A percentile compares a stretch with the other conserved stretches of the same genome.
phyloP scores from a whole-genome alignment of 495 filamentous ascomycete genomes.

The Tetracladium marchalianum region DNA sequence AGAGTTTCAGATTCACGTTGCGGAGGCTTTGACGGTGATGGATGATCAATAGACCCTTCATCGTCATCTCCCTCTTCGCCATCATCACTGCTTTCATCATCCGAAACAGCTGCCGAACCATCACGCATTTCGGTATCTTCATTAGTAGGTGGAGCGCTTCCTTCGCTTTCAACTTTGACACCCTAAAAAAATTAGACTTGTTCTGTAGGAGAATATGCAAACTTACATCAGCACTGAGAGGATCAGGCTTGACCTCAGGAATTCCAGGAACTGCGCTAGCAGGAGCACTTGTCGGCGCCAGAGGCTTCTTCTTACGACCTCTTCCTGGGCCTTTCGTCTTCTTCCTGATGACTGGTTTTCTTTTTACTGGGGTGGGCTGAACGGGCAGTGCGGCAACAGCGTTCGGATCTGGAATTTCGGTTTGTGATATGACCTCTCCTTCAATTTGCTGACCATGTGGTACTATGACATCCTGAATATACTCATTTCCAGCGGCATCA shows the following conservation, averaged over 20 bases:
- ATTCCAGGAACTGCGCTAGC: conserved; percentile 12
- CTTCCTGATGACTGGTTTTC: conserved; percentile 66
- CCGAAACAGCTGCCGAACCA: conserved; percentile 37
- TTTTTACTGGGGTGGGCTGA: conserved; percentile 28
- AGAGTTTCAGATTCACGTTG: conserved; percentile 12
- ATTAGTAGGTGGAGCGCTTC: conserved; percentile 11
- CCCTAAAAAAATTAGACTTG: conserved; percentile 20
- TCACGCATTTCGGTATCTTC: conserved; percentile 31
- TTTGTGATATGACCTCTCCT: conserved; percentile 62
- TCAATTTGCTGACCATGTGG: conserved; percentile 73
- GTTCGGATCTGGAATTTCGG: conserved; percentile 30
- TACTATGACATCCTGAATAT: conserved; percentile 70
- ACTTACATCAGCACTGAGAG: conserved; percentile 22
- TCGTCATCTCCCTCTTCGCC: conserved; percentile 48
- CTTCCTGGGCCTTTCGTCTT: conserved; percentile 61
- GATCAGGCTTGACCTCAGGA: conserved; percentile 32
- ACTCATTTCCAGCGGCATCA: conserved; percentile 69
- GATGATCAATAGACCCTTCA: conserved; percentile 30
- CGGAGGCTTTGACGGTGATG: conserved; percentile 16
- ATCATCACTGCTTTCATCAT: conserved; percentile 47
- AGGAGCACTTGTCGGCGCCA: conserved; percentile 28
- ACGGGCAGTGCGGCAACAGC: conserved; percentile 7
- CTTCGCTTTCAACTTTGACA: conserved; percentile 17
- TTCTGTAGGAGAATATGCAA: background rate
- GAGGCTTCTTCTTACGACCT: conserved; percentile 52